Conservation (phyloP, 2,329 filamentous ascomycete species). For the Herpotrichia juniperi region DNA sequence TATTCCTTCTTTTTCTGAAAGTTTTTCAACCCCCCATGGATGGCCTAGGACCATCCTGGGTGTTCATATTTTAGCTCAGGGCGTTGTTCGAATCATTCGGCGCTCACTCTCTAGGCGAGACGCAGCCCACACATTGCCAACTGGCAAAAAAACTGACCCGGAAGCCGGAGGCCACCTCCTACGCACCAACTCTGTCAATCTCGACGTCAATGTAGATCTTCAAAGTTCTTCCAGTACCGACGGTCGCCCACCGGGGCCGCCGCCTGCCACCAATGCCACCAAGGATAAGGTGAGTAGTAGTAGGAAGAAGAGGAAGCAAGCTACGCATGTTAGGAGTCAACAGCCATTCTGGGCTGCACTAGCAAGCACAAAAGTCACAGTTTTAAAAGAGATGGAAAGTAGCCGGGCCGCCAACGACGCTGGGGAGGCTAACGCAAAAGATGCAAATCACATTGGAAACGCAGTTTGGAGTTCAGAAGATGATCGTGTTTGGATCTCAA, state of each 20-base stretch:
- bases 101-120: slow-evolving; percentile 48
- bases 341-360: slow-evolving; percentile 94
- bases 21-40: slow-evolving; percentile 58
- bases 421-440: slow-evolving; percentile 74
- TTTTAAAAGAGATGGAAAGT: slow-evolving; percentile 80
- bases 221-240: slow-evolving; percentile 51
- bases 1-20: slow-evolving; percentile 41
- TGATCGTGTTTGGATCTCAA: slow-evolving; percentile 80
- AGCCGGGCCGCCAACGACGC: slow-evolving; percentile 77
- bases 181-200: slow-evolving; percentile 38
- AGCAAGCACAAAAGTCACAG: slow-evolving; percentile 94
- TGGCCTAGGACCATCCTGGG: slow-evolving; percentile 73
- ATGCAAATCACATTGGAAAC: slow-evolving; percentile 78
- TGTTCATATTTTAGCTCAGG: slow-evolving; percentile 77
- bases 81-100: slow-evolving; percentile 72
- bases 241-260: slow-evolving; percentile 56
- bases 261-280: slow-evolving; percentile 58
- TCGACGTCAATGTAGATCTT: slow-evolving; percentile 58
- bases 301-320: slow-evolving; percentile 90
- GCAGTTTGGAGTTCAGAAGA: slow-evolving; percentile 73
- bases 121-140: slow-evolving; percentile 37
- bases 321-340: slow-evolving; percentile 85
- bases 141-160: slow-evolving; percentile 59
- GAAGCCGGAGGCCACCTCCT: slow-evolving; percentile 58
- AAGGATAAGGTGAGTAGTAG: slow-evolving; percentile 68